Conservation (phyloP, 2,329 filamentous ascomycete genomes). For the Aspergillus piperis region DNA sequence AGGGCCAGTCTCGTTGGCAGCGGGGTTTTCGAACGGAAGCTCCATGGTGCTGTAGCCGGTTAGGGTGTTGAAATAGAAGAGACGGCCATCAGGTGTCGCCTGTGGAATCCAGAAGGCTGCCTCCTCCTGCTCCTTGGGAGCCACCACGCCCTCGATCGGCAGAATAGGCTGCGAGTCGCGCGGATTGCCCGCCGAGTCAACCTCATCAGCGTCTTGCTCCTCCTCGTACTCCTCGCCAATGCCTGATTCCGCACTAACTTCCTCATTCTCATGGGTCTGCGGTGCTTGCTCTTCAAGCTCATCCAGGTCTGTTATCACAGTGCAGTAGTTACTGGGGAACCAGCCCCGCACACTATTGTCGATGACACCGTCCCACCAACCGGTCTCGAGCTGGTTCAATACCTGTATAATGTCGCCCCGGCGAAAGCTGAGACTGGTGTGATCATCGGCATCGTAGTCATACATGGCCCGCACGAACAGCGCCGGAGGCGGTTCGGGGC, state of each 20-base stretch:
- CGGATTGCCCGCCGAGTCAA: conserved; percentile 67
- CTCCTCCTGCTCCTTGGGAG: conserved; percentile 68
- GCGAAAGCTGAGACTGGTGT: conserved; percentile 93
- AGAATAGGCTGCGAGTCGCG: conserved; percentile 63
- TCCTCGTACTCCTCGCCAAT: conserved; percentile 65
- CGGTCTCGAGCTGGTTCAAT: conserved; percentile 95
- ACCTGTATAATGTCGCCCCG: conserved; percentile 98
- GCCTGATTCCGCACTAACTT: conserved; percentile 51
- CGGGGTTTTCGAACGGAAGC: conserved; percentile 87
- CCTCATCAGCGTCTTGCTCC: conserved; percentile 66
- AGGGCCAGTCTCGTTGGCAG: conserved; percentile 78
- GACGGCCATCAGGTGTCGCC: conserved; percentile 84
- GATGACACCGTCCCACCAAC: conserved; percentile 99
- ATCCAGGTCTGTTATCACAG: conserved; percentile 75
- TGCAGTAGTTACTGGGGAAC: conserved; percentile 99
- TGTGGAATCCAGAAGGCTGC: conserved; percentile 99
- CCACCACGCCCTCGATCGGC: conserved; percentile 68
- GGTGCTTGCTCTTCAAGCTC: conserved; percentile 66
- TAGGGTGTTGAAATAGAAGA: conserved; percentile 98
- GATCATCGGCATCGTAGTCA: conserved; percentile 96
- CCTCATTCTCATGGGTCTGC: conserved; percentile 55
- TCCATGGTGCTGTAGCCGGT: conserved; percentile 95
- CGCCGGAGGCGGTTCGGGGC: conserved; percentile 49
- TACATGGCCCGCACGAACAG: conserved; percentile 94
- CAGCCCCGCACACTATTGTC: conserved; percentile 87